phyloP scores from a whole-genome alignment of 306 rosid species.

The Quercus cerris region DNA sequence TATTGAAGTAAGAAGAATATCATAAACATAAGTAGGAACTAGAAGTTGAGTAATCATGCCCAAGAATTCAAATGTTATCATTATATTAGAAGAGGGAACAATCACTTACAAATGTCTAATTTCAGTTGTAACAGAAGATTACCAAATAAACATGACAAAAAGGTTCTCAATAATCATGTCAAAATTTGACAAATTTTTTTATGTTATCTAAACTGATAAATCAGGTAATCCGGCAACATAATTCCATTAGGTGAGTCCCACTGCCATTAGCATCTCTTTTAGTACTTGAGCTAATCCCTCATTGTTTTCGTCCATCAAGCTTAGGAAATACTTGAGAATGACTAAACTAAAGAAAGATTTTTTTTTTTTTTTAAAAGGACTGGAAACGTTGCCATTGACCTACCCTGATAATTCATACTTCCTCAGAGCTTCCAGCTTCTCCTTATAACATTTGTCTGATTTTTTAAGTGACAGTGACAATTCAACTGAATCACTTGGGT shows the following conservation, averaged over 20 bases:
- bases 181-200: neutral
- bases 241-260: too few species aligned
- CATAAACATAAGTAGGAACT: neutral
- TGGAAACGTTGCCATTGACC: neutral
- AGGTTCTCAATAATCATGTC: neutral
- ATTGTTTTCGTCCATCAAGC: too few species aligned
- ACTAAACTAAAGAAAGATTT: neutral
- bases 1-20: neutral
- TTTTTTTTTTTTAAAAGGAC: too few species aligned
- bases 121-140: neutral
- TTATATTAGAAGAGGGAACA: neutral
- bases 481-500: conserved; percentile 90
- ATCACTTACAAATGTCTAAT: neutral
- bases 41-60: neutral
- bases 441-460: conserved; percentile 65
- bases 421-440: conserved; percentile 67
- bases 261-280: too few species aligned
- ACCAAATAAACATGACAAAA: neutral
- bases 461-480: conserved; percentile 63
- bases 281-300: too few species aligned
- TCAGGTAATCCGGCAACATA: too few species aligned
- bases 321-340: neutral
- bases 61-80: neutral
- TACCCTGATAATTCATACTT: conserved; percentile 68
- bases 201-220: too few species aligned